These are phyloP conservation scores for Thelonectria blattea DNA, from an alignment of 2,329 filamentous ascomycete species.

Conservation along the genomic window DNA sequence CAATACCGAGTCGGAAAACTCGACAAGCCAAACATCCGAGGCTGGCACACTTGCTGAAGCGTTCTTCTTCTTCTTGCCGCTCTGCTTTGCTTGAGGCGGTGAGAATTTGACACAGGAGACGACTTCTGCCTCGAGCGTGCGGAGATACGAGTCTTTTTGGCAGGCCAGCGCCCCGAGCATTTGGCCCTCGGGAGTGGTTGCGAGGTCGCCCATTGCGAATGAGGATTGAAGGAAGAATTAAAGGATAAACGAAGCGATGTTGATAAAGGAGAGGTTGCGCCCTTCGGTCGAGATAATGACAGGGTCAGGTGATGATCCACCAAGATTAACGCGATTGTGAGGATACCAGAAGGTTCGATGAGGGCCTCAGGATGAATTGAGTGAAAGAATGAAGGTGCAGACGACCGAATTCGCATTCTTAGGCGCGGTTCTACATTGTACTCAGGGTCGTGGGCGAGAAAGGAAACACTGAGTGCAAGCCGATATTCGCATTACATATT, in stretches of 20 bases:
- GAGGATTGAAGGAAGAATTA: not conserved
- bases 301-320: slow-evolving; percentile 7
- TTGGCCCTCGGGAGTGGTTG: not conserved
- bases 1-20: slow-evolving; percentile 40
- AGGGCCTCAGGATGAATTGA: not conserved
- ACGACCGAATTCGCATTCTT: no score
- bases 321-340: not conserved
- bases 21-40: slow-evolving; percentile 38
- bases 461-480: no score
- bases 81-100: slow-evolving; percentile 20
- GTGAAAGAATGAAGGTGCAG: no score
- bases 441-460: no score
- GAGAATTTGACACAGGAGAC: slow-evolving; percentile 38
- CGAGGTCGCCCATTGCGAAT: slow-evolving; percentile 2
- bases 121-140: slow-evolving; percentile 33
- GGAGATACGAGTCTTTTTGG: slow-evolving; percentile 38
- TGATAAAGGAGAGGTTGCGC: not conserved
- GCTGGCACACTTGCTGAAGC: not conserved
- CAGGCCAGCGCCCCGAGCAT: slow-evolving; percentile 38
- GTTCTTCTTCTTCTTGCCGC: slow-evolving; percentile 30
- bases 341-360: not conserved
- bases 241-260: not conserved
- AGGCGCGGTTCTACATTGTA: no score
- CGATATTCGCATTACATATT: no score
- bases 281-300: not conserved